These are phyloP conservation scores for Cochlearia excelsa DNA, from an alignment of 345 rosid species.

Conservation along the genomic window DNA sequence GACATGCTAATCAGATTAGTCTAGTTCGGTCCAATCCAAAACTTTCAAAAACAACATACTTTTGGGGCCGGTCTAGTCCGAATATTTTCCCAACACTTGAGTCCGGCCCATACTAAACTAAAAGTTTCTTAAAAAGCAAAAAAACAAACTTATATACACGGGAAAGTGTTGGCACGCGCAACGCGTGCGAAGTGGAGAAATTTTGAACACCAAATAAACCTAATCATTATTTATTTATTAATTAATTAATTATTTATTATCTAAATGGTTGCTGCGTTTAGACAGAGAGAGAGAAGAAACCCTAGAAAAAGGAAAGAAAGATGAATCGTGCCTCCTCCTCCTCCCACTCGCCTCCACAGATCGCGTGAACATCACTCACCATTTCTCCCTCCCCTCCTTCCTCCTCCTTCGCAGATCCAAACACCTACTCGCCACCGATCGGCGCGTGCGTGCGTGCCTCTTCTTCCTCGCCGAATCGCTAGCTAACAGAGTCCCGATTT, in stretches of 20 bases:
- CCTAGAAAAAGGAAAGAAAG: constrained; percentile 10
- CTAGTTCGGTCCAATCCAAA: no score
- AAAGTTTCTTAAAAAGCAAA: no score
- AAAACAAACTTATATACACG: no score
- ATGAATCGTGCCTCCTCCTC: constrained; percentile 21
- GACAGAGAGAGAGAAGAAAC: constrained; percentile 20
- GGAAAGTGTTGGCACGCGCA: constrained; percentile 36
- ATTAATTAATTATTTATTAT: background rate
- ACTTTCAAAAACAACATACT: no score
- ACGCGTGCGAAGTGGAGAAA: constrained; percentile 29
- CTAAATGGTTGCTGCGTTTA: constrained; percentile 14
- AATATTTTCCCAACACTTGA: no score
- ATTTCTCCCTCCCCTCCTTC: constrained; percentile 5
- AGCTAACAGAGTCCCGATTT: no score
- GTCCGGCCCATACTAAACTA: no score
- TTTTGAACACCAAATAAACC: background rate
- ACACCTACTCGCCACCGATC: constrained; percentile 38
- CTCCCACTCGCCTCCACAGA: constrained; percentile 36
- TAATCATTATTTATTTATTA: no score
- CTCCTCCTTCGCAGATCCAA: constrained; percentile 25
- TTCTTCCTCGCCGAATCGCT: constrained; percentile 1
- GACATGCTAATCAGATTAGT: no score
- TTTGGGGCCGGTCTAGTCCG: no score
- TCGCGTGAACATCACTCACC: constrained; percentile 37
- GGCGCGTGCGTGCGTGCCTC: constrained; percentile 32